Evolutionary conservation across 345 rosid genomes (phyloP), one percentile per base, ranked within the genome.

Genomic region (Gossypium mustelinum): DNA sequence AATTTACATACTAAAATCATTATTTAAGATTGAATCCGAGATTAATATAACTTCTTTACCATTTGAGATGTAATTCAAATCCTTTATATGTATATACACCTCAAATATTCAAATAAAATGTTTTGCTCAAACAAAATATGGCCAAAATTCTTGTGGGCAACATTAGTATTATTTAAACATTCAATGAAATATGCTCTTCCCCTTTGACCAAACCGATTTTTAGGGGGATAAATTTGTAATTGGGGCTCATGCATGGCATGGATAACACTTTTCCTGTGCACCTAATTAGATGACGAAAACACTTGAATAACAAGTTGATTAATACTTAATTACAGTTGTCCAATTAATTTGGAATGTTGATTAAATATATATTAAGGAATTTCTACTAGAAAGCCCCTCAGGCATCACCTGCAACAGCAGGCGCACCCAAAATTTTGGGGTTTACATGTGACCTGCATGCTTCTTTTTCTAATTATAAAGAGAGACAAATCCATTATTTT

Each of bases 381-480:
- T 62, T 14, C 22, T 62, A 29, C 29, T 59, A 22, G 44, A 13
- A 61, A 2, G 5, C 44, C 66, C 20, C 55, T 4, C 18, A 14
- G 55, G 55, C 18, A 0, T 61, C 44, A 34, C 16, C 67, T 62
- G 45, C 22, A 6, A 16, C 6, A 8, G 67, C 20, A 29, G 67
- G 67, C 45, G 45, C 45, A 62, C 67, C 18, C 67, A 62, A 62
- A 2, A 62, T 2, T 29, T 61, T 61, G 11, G 66, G 66, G 65
- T 61, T 62, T 29, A 62, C 67, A 62, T 41, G 67, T 62, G 45
- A 34, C 45, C 67, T 7, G 45, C 67, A 34, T 62, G 67, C 6
- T 62, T 22, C 17, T 62, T 34, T 51, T 51, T 51, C n/a, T 29
- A 29, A 61, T 29, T 29, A 61, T 52, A 52, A 61, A 61, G 2